phyloP scores from a whole-genome alignment of 1,284 basidiomycete genomes.

The Phellinidium pouzarii region DNA sequence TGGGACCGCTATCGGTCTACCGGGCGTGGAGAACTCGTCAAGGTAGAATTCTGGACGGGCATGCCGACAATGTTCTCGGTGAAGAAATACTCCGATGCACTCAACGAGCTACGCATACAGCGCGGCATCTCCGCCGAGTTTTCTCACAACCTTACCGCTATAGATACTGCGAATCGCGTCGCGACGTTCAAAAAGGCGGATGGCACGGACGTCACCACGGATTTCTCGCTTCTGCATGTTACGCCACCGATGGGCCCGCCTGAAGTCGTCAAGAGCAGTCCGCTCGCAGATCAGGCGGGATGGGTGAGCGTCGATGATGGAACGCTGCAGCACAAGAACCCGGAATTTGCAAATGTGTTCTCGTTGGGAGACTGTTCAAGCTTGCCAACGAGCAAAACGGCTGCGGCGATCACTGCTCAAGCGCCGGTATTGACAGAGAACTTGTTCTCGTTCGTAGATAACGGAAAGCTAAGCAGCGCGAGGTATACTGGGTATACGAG shows the following conservation, averaged over 20 bases:
- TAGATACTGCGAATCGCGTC: slow-evolving; percentile 62
- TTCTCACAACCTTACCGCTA: slow-evolving; percentile 70
- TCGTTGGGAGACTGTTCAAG: slow-evolving; percentile 87
- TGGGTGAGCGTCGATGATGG: slow-evolving; percentile 84
- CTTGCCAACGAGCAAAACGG: slow-evolving; percentile 93
- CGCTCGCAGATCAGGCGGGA: slow-evolving; percentile 74
- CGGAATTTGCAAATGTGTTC: slow-evolving; percentile 79
- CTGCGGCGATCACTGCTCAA: slow-evolving; percentile 88
- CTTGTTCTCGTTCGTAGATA: slow-evolving; percentile 67
- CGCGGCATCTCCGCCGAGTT: slow-evolving; percentile 80
- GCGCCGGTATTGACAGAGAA: slow-evolving; percentile 93
- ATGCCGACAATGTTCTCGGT: slow-evolving; percentile 91
- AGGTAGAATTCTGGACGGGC: slow-evolving; percentile 86
- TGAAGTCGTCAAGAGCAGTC: slow-evolving; percentile 73
- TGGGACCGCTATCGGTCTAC: slow-evolving; percentile 69
- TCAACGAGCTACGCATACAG: slow-evolving; percentile 72
- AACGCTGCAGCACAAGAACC: slow-evolving; percentile 80
- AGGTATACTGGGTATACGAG: slow-evolving; percentile 82
- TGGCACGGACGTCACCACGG: slow-evolving; percentile 57
- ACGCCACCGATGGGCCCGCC: slow-evolving; percentile 89
- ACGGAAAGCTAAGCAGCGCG: slow-evolving; percentile 61
- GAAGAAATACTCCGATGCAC: slow-evolving; percentile 85
- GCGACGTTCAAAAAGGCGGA: slow-evolving; percentile 82
- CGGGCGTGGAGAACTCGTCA: slow-evolving; percentile 50
- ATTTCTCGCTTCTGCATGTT: slow-evolving; percentile 85